These are phyloP conservation scores for Mikania micrantha DNA, from an alignment of 129 eudicot species.

Conservation along the genomic window DNA sequence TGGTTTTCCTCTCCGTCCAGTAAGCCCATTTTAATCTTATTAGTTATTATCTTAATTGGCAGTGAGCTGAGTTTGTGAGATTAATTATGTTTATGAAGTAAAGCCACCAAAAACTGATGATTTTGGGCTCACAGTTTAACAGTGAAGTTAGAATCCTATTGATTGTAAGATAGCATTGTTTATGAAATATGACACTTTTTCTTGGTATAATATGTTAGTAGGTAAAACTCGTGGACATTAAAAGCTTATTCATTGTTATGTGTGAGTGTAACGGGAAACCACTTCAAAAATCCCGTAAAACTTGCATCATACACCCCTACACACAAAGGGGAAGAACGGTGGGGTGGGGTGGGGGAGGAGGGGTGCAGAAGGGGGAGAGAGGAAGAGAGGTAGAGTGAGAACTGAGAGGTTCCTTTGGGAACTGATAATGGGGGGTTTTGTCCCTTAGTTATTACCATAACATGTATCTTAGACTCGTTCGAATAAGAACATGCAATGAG, in stretches of 20 bases:
- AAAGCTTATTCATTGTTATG: no score
- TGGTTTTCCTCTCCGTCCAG: slow-evolving; percentile 93
- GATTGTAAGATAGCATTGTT: background rate
- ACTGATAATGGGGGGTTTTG: no score
- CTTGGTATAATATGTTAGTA: background rate
- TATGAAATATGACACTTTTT: background rate
- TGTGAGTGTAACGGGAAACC: background rate
- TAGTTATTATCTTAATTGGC: background rate
- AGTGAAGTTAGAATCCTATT: slow-evolving; percentile 2
- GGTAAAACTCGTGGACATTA: background rate
- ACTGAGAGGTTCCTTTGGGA: no score
- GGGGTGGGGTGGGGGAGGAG: no score
- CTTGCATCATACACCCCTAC: background rate
- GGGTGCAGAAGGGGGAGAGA: no score
- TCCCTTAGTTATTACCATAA: no score
- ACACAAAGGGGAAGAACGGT: no score
- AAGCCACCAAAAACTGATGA: background rate
- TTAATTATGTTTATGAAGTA: background rate
- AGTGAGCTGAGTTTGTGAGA: slow-evolving; percentile 5
- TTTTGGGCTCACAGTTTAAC: background rate
- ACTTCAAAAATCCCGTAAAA: background rate
- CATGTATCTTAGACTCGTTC: no score
- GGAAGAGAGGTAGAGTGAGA: no score
- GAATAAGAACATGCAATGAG: no score
- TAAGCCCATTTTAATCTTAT: slow-evolving; percentile 27